Evolutionary conservation across 192 early-diverging fungal genomes (phyloP), one percentile per base, ranked within the genome.

Genomic region (Lobosporangium transversale): DNA sequence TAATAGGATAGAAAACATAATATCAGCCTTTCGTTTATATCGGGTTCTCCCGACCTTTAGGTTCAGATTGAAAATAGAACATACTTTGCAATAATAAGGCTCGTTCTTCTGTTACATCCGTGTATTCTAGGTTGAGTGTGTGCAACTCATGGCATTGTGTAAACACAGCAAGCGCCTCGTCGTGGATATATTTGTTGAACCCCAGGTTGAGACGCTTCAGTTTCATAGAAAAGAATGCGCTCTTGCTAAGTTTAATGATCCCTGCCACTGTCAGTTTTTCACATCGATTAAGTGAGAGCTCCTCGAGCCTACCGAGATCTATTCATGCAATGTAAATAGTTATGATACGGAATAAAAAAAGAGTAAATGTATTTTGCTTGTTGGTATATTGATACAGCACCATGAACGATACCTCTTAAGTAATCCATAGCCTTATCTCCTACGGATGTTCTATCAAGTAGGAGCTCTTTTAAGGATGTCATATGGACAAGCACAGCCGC

Each of bases 371-470:
- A 50, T 20, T 1, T 23, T 11, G 10, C 11, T 50, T 21, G 23
- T 21, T 50, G 10, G 1, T 14, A 10, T 23, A 21, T 15, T 50
- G n/a, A n/a, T n/a, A n/a, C n/a, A n/a, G n/a, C n/a, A 21, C 10
- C 49, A 50, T 21, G 10, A 50, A 31, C 7, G 23, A 40, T 68
- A 70, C 80, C 83, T 31, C 56, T 35, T 43, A 80, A 51, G 24
- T 81, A 73, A n/a, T 64, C 66, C 31, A 84, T 68, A 20, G 68
- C 51, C 36, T 68, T 80, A 49, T 88, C 82, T 11, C 75, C 58
- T 18, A 86, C 68, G 21, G 21, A 12, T 1, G 83, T 85, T 11
- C 81, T 67, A 37, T 86, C 86, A 18, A 86, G 58, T 53, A 62
- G 70, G 10, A 88, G 69, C 26, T 81, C 80, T 23, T 57, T 66